Evolutionary conservation across 108 stramenopile species (phyloP).

Genomic region (Fragilaria radians): DNA sequence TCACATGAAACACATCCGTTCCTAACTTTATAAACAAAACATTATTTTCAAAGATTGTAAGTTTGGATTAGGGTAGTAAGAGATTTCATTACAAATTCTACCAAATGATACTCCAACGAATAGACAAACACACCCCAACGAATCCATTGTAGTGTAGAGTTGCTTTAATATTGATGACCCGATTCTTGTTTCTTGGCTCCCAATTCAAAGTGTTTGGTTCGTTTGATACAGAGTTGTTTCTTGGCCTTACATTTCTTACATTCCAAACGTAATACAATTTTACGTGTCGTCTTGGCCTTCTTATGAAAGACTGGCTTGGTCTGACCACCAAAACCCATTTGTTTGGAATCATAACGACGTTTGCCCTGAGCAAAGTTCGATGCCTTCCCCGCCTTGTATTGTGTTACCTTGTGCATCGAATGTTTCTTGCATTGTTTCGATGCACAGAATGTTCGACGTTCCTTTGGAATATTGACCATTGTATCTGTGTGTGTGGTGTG

Average conservation of each 20-base stretch:
- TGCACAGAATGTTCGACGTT: conserved; percentile 98
- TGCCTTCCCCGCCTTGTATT: conserved; percentile 99
- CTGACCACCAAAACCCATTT: conserved; percentile 99
- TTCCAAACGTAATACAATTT: conserved; percentile 97
- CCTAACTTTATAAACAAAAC: too few relatives aligned
- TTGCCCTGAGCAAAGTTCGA: conserved; percentile 99
- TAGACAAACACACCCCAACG: too few relatives aligned
- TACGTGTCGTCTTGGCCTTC: conserved; percentile 99
- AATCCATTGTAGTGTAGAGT: too few relatives aligned
- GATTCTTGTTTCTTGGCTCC: conserved; percentile 97
- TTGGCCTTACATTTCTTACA: conserved; percentile 99
- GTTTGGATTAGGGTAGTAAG: too few relatives aligned
- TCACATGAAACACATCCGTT: too few relatives aligned
- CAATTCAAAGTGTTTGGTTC: conserved; percentile 99
- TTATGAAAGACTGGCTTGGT: conserved; percentile 99
- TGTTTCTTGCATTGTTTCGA: conserved; percentile 97
- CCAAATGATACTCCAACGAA: too few relatives aligned
- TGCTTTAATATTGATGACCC: conserved; percentile 98
- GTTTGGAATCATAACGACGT: conserved; percentile 99
- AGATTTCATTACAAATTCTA: too few relatives aligned
- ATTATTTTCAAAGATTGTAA: too few relatives aligned
- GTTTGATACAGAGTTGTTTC: conserved; percentile 97
- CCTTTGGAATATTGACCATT: conserved; percentile 99
- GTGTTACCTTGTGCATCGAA: conserved; percentile 98
- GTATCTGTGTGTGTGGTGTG: too few relatives aligned